Percentiles rank a stretch among this genome's conserved stretches.
Evolutionary conservation across 2,329 filamentous ascomycete genomes (phyloP).

Genomic region (Balansia obtecta): DNA sequence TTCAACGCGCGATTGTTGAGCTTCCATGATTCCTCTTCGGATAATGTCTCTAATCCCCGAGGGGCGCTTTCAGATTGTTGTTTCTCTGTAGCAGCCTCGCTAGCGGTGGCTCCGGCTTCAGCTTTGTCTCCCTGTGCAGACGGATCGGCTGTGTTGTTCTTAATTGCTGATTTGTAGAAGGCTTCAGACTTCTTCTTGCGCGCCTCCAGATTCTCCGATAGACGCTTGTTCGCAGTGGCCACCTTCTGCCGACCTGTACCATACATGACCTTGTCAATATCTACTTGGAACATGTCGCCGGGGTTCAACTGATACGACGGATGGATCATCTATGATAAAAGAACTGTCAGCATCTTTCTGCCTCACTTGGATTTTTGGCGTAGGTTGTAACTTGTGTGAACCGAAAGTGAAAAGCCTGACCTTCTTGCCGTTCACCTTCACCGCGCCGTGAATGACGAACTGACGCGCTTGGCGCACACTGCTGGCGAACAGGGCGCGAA

Average conservation of each 20-base stretch:
- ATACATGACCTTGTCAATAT: conserved; percentile 75
- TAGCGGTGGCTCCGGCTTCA: background rate
- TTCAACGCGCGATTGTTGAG: conserved; percentile 15
- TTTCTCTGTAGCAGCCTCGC: background rate
- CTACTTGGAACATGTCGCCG: conserved; percentile 95
- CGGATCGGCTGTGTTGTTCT: conserved; percentile 5
- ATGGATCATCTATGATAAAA: conserved; percentile 59
- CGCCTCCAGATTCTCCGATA: conserved; percentile 15
- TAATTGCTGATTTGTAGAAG: conserved; percentile 10
- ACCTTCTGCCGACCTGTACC: conserved; percentile 69
- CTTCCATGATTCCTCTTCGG: conserved; percentile 13
- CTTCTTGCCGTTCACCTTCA: conserved; percentile 94
- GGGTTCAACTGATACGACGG: conserved; percentile 92
- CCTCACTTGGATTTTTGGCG: too few species aligned
- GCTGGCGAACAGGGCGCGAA: conserved; percentile 85
- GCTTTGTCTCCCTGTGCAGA: conserved; percentile 2
- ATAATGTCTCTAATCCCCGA: conserved; percentile 9
- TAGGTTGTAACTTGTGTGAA: too few species aligned
- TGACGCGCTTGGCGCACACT: conserved; percentile 87
- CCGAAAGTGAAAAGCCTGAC: conserved; percentile 18
- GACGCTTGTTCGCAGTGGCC: conserved; percentile 11
- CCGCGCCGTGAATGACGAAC: conserved; percentile 83
- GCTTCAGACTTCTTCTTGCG: conserved; percentile 16
- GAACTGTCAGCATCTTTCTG: too few species aligned
- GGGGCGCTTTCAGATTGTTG: background rate